These are phyloP conservation scores for Penicillium palitans DNA, from an alignment of 2,329 filamentous ascomycete genomes.

Conservation along the genomic window DNA sequence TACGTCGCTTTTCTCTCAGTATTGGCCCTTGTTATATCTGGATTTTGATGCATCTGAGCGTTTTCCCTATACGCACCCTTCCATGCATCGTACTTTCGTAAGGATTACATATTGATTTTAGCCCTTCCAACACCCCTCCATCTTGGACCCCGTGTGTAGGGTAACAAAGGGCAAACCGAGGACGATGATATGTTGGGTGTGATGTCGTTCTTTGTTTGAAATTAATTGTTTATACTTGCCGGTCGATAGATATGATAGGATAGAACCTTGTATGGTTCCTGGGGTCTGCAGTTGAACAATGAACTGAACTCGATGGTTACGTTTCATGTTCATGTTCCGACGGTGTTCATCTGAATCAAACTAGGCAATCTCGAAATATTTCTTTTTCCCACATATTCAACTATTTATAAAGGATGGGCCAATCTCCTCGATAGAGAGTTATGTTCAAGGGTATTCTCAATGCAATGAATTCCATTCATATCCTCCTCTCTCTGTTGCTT, in stretches of 20 bases:
- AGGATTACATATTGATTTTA: conserved; percentile 18
- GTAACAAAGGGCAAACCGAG: background rate
- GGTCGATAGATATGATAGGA: background rate
- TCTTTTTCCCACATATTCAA: background rate
- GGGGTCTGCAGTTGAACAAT: conserved; percentile 3
- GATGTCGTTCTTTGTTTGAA: background rate
- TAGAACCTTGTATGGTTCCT: background rate
- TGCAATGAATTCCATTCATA: conserved; percentile 2
- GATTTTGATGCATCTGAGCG: conserved; percentile 24
- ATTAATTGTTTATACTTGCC: background rate
- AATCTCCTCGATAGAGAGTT: background rate
- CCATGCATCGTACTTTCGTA: conserved; percentile 5
- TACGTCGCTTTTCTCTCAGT: background rate
- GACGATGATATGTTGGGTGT: no score
- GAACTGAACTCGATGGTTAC: background rate
- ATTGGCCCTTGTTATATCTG: background rate
- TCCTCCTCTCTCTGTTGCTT: background rate
- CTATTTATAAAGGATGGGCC: background rate
- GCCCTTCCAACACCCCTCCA: background rate
- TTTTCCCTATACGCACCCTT: conserved; percentile 17
- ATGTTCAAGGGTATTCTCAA: background rate
- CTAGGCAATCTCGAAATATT: background rate
- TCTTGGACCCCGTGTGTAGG: background rate
- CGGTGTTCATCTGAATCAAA: no score
- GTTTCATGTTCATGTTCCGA: background rate